Evolutionary conservation across 495 filamentous ascomycete genomes (phyloP).

Genomic region (Penicillium odoratum): DNA sequence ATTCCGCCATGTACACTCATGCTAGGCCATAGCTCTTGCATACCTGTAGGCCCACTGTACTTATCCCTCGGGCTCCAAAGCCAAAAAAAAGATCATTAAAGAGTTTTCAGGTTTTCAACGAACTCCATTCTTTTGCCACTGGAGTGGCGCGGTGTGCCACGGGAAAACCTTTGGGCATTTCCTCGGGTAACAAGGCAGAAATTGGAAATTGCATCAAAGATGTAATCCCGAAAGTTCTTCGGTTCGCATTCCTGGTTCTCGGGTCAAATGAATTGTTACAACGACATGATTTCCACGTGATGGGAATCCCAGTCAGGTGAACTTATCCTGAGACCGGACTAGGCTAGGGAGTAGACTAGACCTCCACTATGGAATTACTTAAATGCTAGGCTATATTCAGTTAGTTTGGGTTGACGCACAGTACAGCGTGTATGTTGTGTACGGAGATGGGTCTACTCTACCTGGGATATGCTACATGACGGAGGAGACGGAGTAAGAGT

Average conservation of each 20-base stretch:
- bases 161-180: neutral
- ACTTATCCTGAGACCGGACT: neutral
- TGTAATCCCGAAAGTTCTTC: neutral
- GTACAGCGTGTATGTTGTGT: neutral
- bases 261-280: neutral
- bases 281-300: neutral
- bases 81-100: neutral
- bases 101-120: neutral
- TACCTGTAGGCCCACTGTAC: neutral
- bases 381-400: neutral
- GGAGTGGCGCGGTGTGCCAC: constrained; percentile 2
- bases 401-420: neutral
- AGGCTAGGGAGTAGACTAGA: no score
- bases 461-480: neutral
- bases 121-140: constrained; percentile 6
- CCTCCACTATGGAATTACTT: neutral
- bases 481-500: neutral
- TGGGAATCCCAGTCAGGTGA: neutral
- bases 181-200: neutral
- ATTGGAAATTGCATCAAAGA: neutral
- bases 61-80: neutral
- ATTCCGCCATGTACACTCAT: neutral
- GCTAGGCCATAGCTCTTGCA: neutral
- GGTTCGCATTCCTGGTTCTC: neutral
- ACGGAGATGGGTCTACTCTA: neutral